phyloP scores from a whole-genome alignment of 2,329 filamentous ascomycete genomes.

The Coniochaeta hoffmannii region DNA sequence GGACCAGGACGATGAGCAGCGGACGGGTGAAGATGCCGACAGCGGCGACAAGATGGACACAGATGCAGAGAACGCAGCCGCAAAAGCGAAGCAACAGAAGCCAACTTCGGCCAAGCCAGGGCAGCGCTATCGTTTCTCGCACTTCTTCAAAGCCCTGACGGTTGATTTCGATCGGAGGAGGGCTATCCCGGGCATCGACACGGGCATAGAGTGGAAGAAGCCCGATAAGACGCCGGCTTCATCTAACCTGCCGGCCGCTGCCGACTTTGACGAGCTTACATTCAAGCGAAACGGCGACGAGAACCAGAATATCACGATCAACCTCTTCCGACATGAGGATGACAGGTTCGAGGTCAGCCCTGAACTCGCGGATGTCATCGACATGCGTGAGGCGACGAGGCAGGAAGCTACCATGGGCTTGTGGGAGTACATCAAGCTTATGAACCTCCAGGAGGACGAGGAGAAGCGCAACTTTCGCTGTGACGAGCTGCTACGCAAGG shows the following conservation, averaged over 20 bases:
- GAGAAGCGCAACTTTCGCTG: conserved; percentile 91
- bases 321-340: conserved; percentile 73
- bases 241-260: conserved; percentile 51
- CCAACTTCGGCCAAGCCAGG: conserved; percentile 31
- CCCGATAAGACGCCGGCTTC: conserved; percentile 49
- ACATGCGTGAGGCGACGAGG: conserved; percentile 79
- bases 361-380: conserved; percentile 74
- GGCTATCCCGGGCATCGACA: conserved; percentile 46
- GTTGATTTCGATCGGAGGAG: conserved; percentile 64
- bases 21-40: conserved; percentile 29
- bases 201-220: conserved; percentile 79
- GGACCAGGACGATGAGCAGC: conserved; percentile 32
- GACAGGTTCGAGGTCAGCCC: conserved; percentile 78
- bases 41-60: conserved; percentile 50
- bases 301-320: conserved; percentile 85
- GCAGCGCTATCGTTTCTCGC: conserved; percentile 51
- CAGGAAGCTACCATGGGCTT: conserved; percentile 84
- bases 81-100: conserved; percentile 26
- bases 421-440: conserved; percentile 89
- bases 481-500: conserved; percentile 72
- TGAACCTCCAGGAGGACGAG: conserved; percentile 85
- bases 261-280: conserved; percentile 83
- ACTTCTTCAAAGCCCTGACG: conserved; percentile 75
- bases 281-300: conserved; percentile 92
- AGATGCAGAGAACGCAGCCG: conserved; percentile 38